Base-by-base conservation (phyloP, 169 alveolate species). In the Plasmodium gonderi region DNA sequence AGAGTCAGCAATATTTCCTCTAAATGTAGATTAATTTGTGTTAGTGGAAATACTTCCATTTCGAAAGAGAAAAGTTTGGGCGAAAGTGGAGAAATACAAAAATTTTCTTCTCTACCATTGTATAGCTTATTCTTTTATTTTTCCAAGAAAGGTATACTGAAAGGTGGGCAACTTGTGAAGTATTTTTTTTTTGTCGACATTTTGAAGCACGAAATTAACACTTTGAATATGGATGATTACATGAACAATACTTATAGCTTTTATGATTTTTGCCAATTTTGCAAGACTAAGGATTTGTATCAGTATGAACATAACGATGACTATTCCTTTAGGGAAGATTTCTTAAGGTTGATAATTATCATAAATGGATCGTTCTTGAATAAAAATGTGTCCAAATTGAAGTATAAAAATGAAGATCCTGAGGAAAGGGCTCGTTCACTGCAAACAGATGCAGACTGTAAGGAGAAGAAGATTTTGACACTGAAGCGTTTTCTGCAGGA, bases 111-210 rank as follows among this genome's bases (percentile, higher is more conserved):
- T 3, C 76, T 83, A 38, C 92, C 92, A n/a, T 64, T 83, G 65
- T 83, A 83, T 76, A 83, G 92, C 33, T 45, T 83, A 26, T 83
- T 83, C 20, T 83, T 83, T 49, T 83, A 83, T 42, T 54, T 69
- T 83, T 83, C 92, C 0, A 45, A 83, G 49, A 38, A 83, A 12
- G 77, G 36, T 38, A 33, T 33, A 8, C 14, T 83, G 8, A 26
- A 7, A 45, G 92, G 92, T 11, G 83, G 29, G 8, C 31, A 83
- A 29, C 60, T 83, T 23, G n/a, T 83, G 64, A 83, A 72, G 44
- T 40, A 69, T n/a, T 83, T 8, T 26, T 60, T 83, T 72, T 83
- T 83, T 72, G 20, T 83, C 72, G 23, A 69, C 54, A 83, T 83
- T 31, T 83, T 83, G 47, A 44, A 31, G n/a, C 64, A 60, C 60